These are phyloP conservation scores for Rhodocollybia butyracea DNA, from an alignment of 768 basidiomycete genomes.

Conservation along the genomic window DNA sequence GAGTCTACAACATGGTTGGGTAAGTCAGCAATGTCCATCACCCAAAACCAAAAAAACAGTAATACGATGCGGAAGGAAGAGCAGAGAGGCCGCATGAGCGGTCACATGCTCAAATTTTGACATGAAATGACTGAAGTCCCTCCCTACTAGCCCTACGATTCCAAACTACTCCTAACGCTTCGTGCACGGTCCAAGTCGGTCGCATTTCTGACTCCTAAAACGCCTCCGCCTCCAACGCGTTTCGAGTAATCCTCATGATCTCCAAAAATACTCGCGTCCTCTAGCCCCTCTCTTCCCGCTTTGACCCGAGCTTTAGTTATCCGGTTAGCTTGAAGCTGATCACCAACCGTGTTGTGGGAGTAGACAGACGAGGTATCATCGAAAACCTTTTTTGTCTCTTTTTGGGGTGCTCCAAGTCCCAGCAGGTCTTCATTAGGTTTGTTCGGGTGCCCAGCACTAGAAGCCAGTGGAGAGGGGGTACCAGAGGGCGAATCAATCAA, in stretches of 20 bases:
- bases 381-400: neutral
- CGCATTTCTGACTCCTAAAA: neutral
- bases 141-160: neutral
- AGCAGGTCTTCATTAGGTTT: neutral
- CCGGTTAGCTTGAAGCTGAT: neutral
- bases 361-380: slow-evolving; percentile 4
- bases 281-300: neutral
- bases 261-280: slow-evolving; percentile 4
- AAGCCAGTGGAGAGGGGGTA: neutral
- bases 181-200: slow-evolving; percentile 1
- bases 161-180: slow-evolving; percentile 4
- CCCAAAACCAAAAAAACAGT: no score
- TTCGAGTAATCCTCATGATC: slow-evolving; percentile 6
- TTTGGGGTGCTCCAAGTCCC: neutral
- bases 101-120: no score
- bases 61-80: no score
- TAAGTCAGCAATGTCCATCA: no score
- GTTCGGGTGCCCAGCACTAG: neutral
- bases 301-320: neutral
- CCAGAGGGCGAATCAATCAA: neutral
- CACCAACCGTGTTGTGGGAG: neutral
- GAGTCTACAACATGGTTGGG: no score
- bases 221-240: neutral
- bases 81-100: no score
- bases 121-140: no score